Evolutionary conservation across 257 asterid species (phyloP).

Genomic region (Solanum virginianum): DNA sequence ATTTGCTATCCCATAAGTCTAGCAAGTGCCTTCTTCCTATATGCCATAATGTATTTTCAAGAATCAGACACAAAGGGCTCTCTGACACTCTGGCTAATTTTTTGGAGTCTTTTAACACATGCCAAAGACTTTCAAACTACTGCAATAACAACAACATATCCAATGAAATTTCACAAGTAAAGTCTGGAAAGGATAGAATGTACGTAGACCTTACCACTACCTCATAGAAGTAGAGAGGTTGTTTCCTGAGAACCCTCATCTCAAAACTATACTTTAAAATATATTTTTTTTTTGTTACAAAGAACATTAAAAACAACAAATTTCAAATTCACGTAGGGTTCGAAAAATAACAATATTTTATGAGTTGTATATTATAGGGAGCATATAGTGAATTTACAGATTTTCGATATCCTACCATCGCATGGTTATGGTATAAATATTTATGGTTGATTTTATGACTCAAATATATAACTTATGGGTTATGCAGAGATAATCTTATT

Average conservation of each 20-base stretch:
- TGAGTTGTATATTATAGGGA: too few relatives aligned
- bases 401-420: too few relatives aligned
- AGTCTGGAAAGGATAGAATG: too few relatives aligned
- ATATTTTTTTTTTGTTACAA: neutral
- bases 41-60: neutral
- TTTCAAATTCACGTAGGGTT: neutral
- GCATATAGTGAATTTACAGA: too few relatives aligned
- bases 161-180: too few relatives aligned
- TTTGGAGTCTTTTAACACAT: neutral
- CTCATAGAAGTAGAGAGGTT: too few relatives aligned
- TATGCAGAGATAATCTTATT: neutral
- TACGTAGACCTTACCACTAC: too few relatives aligned
- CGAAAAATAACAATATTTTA: too few relatives aligned
- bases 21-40: neutral
- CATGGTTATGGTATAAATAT: too few relatives aligned
- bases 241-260: too few relatives aligned
- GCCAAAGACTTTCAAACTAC: neutral
- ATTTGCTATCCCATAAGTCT: slow-evolving; percentile 1
- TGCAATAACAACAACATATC: too few relatives aligned
- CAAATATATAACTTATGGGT: neutral
- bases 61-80: neutral
- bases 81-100: neutral
- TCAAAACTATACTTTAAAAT: neutral
- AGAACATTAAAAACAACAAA: neutral
- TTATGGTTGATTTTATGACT: neutral